phyloP scores from a whole-genome alignment of 257 asterid species.

The Primulina huaijiensis region DNA sequence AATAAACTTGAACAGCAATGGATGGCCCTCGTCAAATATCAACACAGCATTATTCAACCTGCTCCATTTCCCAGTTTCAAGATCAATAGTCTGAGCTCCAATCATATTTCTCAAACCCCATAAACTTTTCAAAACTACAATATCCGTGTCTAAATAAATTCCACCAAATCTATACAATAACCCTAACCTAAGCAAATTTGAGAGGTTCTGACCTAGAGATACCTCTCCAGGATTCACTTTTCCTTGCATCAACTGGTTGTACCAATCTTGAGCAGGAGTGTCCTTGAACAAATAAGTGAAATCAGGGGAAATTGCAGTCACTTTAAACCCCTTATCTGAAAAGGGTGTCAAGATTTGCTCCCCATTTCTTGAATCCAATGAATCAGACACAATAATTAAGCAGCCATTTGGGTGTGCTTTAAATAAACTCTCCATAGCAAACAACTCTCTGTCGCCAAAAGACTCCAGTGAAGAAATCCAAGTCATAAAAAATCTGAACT shows the following conservation, averaged over 20 bases:
- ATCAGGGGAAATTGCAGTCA: constrained; percentile 68
- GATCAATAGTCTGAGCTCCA: constrained; percentile 77
- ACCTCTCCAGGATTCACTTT: constrained; percentile 67
- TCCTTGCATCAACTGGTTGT: constrained; percentile 55
- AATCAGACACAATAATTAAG: constrained; percentile 59
- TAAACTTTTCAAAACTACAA: constrained; percentile 55
- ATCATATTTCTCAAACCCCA: constrained; percentile 46
- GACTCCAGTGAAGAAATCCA: constrained; percentile 67
- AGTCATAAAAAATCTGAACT: constrained; percentile 72
- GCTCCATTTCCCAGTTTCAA: constrained; percentile 65
- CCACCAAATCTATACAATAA: constrained; percentile 84
- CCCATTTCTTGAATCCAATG: constrained; percentile 72
- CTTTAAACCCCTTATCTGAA: constrained; percentile 45
- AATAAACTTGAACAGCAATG: constrained; percentile 70
- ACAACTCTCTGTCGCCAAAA: constrained; percentile 63
- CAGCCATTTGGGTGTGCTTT: constrained; percentile 70
- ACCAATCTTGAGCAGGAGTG: constrained; percentile 69
- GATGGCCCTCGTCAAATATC: constrained; percentile 82
- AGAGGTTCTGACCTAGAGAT: constrained; percentile 77
- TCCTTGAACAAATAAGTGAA: constrained; percentile 54
- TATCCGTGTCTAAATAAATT: constrained; percentile 78
- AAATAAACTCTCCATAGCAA: constrained; percentile 54
- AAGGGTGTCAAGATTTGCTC: constrained; percentile 56
- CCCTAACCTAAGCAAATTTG: constrained; percentile 80
- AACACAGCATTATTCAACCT: constrained; percentile 86